Percentiles rank a stretch among this genome's conserved stretches.
Conservation (phyloP, 2,329 filamentous ascomycete genomes). For the Blumeria hordei region DNA sequence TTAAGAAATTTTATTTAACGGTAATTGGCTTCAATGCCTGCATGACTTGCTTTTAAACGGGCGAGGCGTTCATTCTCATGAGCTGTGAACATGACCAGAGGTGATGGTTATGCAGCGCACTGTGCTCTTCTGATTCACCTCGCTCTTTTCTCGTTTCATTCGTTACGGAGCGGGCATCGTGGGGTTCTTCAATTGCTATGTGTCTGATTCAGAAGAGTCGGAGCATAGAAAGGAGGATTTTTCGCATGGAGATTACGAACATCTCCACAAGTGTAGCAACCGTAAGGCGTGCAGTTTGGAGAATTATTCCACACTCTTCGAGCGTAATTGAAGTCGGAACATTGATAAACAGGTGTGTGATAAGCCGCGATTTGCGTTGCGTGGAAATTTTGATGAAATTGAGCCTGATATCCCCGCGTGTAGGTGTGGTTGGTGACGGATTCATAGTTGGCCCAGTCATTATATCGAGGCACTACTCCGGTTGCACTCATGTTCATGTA, state of each 20-base stretch:
- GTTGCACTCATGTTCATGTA: constrained; percentile 20
- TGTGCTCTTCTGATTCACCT: too few species aligned
- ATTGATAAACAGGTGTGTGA: constrained; percentile 17
- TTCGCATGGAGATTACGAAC: background rate
- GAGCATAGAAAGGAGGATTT: background rate
- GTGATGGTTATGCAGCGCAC: too few species aligned
- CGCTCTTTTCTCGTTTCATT: too few species aligned
- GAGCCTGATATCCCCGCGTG: constrained; percentile 8
- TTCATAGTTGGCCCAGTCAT: background rate
- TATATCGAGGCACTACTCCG: constrained; percentile 23
- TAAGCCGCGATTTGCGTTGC: constrained; percentile 22
- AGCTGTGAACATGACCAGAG: too few species aligned
- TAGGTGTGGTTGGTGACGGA: background rate
- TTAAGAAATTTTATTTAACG: too few species aligned
- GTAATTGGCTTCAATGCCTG: too few species aligned
- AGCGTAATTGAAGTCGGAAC: background rate
- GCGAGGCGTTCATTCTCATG: too few species aligned
- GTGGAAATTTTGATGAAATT: constrained; percentile 15
- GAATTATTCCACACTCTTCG: background rate
- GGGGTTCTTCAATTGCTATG: too few species aligned
- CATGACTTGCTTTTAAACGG: too few species aligned
- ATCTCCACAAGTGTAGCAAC: background rate
- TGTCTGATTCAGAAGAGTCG: too few species aligned
- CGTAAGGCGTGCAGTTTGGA: background rate
- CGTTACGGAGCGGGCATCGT: too few species aligned